These are phyloP conservation scores for Cladosporium sp. DNA, from an alignment of 2,329 filamentous ascomycete genomes.

Conservation along the genomic window DNA sequence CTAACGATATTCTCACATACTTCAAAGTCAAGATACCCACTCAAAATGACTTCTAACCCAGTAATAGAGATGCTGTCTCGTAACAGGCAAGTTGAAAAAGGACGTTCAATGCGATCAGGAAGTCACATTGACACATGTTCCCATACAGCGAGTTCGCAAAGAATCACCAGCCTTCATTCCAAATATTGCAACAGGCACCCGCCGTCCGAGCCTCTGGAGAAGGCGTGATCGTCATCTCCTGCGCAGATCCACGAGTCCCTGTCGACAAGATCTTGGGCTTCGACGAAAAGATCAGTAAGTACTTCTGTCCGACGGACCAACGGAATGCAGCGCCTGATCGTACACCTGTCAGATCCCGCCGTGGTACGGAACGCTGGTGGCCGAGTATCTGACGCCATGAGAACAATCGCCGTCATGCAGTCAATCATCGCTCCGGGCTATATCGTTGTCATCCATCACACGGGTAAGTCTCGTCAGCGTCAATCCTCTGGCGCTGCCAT, in stretches of 20 bases:
- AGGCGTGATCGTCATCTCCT: slow-evolving; percentile 11
- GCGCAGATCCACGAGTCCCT: slow-evolving; percentile 11
- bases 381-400: slow-evolving; percentile 5
- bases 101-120: background rate
- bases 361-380: slow-evolving; percentile 18
- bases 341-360: background rate
- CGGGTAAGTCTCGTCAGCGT: slow-evolving; percentile 15
- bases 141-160: background rate
- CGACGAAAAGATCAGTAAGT: slow-evolving; percentile 6
- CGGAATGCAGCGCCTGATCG: background rate
- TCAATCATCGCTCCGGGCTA: slow-evolving; percentile 7
- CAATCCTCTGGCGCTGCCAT: too few species aligned
- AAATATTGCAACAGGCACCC: background rate
- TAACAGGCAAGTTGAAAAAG: background rate
- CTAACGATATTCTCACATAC: too few species aligned
- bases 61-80: background rate
- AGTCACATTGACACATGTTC: background rate
- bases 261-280: slow-evolving; percentile 10
- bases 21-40: background rate
- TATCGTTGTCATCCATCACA: slow-evolving; percentile 28
- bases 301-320: background rate
- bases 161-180: background rate
- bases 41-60: background rate
- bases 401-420: slow-evolving; percentile 10
- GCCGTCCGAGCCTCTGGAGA: background rate